A percentile compares a stretch with the other conserved stretches of the same genome.
These are phyloP conservation scores for Pontederia crassipes DNA, from an alignment of 176 grass and related monocot genomes.

Conservation along the genomic window DNA sequence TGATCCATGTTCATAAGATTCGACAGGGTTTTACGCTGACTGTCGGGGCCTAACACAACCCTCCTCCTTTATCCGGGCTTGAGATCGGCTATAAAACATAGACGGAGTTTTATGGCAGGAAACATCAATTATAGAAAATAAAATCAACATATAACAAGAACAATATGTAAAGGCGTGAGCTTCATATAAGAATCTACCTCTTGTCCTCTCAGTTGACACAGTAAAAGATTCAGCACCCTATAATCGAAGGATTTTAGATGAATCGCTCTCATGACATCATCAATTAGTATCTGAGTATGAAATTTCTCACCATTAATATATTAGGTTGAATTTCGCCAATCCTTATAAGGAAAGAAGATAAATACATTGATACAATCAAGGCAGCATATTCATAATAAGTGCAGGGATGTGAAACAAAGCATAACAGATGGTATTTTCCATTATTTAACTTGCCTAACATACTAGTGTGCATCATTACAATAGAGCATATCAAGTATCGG, in stretches of 20 bases:
- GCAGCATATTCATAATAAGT: no score
- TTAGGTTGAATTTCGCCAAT: background rate
- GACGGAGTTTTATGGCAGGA: no score
- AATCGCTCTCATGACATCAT: conserved; percentile 73
- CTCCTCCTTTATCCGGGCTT: no score
- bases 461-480: no score
- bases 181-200: conserved; percentile 36
- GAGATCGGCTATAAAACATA: no score
- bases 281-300: conserved; percentile 56
- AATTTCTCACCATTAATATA: conserved; percentile 14
- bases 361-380: background rate
- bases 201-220: conserved; percentile 58
- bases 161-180: background rate
- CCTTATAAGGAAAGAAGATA: background rate
- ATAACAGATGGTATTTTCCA: no score
- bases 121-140: background rate
- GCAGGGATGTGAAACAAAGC: no score
- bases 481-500: no score
- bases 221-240: conserved; percentile 72
- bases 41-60: no score
- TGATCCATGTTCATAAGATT: no score
- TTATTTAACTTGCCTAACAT: no score
- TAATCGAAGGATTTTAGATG: conserved; percentile 98
- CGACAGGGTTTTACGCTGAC: no score
- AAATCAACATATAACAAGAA: background rate